Evolutionary conservation across 129 eudicot genomes (phyloP), one percentile per base, ranked within the genome.

Genomic region (Centrapalus pauciflorus): DNA sequence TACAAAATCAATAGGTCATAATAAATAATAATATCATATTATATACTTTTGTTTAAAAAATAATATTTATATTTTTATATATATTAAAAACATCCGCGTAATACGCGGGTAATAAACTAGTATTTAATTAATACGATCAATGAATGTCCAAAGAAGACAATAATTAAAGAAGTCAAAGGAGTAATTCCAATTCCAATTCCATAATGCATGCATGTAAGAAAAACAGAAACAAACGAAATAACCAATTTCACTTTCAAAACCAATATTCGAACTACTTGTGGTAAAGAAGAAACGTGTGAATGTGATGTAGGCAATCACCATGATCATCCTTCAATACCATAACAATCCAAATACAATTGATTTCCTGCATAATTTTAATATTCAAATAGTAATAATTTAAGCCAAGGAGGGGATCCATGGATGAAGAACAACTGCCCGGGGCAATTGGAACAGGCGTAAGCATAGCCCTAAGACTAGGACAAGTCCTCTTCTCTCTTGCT

Each of bases 391-490:
- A 45, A 45, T 45, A n/a, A n/a, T n/a, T n/a, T n/a, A n/a, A n/a
- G n/a, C n/a, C n/a, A 65, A 11, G 66, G 54, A 23, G 52, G n/a
- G 23, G 26, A 69, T 55, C 13, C 24, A 75, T 64, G 68, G 65
- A 66, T 30, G 96, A 83, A 13, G 96, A 91, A 61, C 74, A 91
- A 61, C 74, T 85, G 61, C 91, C 96, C 26, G 96, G 98, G 14
- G 77, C 96, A 65, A 17, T 92, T 17, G 98, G 98, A 29, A 85
- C 98, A 14, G 88, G 98, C 56, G 98, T 89, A 3, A 88, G 98
- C 67, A 83, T 92, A 82, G 98, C 96, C 64, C 71, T 92, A 30
- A 76, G 98, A 52, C 66, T 92, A 23, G 98, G 96, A 14, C 98
- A 92, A 37, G 84, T 95, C 33, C 7, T 83, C 26, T 92, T 92